These are phyloP conservation scores for Evernia prunastri DNA, from an alignment of 495 filamentous ascomycete species.

Conservation along the genomic window DNA sequence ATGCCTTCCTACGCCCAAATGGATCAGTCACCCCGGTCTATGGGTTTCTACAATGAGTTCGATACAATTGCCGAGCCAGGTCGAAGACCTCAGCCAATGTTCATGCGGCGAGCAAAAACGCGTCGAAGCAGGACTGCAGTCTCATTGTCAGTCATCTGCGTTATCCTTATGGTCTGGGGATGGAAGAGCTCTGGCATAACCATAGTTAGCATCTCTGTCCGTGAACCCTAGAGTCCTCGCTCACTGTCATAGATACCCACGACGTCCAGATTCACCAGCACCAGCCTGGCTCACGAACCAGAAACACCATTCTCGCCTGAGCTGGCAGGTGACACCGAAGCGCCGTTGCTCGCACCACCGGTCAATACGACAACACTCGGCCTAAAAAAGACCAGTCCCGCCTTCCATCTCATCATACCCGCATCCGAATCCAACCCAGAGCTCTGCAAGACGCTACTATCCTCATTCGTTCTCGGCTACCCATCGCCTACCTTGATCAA, in stretches of 20 bases:
- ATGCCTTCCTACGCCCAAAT: not conserved
- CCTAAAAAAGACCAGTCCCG: slow-evolving; percentile 42
- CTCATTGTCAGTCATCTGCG: slow-evolving; percentile 11
- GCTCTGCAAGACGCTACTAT: slow-evolving; percentile 55
- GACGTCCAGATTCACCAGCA: slow-evolving; percentile 13
- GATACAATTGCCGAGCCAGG: slow-evolving; percentile 26
- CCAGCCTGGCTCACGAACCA: not conserved
- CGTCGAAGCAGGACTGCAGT: slow-evolving; percentile 24
- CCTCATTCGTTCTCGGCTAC: slow-evolving; percentile 55
- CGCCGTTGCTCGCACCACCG: slow-evolving; percentile 12
- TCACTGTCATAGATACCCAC: slow-evolving; percentile 19
- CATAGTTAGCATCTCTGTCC: slow-evolving; percentile 11
- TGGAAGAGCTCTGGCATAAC: slow-evolving; percentile 25
- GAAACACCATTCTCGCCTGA: slow-evolving; percentile 3
- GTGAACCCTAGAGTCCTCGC: not conserved
- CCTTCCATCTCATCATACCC: slow-evolving; percentile 58
- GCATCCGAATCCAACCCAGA: slow-evolving; percentile 43
- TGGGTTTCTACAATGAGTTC: slow-evolving; percentile 20
- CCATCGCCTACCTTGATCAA: slow-evolving; percentile 53
- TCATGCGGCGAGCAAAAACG: slow-evolving; percentile 26
- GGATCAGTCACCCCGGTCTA: slow-evolving; percentile 14
- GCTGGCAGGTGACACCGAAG: not conserved
- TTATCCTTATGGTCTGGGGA: slow-evolving; percentile 21
- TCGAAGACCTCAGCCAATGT: slow-evolving; percentile 21
- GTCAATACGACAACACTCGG: slow-evolving; percentile 24